Evolutionary conservation across 1,284 basidiomycete genomes (phyloP).

Genomic region (Ganoderma lucidum): DNA sequence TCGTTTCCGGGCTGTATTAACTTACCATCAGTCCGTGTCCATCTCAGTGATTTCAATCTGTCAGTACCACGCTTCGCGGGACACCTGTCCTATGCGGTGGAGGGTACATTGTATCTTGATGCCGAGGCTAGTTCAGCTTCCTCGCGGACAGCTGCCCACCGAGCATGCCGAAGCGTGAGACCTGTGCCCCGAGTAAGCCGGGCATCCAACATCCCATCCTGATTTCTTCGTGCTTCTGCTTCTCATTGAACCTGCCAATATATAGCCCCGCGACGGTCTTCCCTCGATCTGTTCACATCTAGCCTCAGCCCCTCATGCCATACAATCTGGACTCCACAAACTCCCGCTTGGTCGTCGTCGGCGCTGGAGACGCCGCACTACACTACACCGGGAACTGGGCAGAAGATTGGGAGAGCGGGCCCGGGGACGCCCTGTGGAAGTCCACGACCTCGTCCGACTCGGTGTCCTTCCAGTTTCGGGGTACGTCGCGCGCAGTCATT

Average conservation of each 20-base stretch:
- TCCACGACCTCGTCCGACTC: neutral
- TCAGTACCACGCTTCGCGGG: neutral
- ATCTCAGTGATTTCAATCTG: neutral
- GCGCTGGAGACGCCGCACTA: neutral
- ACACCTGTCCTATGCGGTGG: neutral
- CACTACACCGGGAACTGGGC: neutral
- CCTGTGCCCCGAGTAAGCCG: neutral
- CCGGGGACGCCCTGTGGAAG: neutral
- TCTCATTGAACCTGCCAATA: neutral
- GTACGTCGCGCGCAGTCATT: neutral
- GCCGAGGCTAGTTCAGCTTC: neutral
- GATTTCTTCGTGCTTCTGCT: neutral
- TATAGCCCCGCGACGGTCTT: neutral
- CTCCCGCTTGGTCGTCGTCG: conserved; percentile 1
- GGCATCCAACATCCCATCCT: neutral
- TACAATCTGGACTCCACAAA: neutral
- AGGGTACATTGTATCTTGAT: neutral
- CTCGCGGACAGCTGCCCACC: neutral
- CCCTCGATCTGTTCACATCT: neutral
- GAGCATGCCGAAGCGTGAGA: neutral
- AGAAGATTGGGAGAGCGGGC: neutral
- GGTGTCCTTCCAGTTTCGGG: neutral
- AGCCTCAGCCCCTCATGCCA: neutral
- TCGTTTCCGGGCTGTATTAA: neutral
- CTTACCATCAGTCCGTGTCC: neutral